Evolutionary conservation across 2,329 filamentous ascomycete species (phyloP).

Genomic region (Phialophora verrucosa): DNA sequence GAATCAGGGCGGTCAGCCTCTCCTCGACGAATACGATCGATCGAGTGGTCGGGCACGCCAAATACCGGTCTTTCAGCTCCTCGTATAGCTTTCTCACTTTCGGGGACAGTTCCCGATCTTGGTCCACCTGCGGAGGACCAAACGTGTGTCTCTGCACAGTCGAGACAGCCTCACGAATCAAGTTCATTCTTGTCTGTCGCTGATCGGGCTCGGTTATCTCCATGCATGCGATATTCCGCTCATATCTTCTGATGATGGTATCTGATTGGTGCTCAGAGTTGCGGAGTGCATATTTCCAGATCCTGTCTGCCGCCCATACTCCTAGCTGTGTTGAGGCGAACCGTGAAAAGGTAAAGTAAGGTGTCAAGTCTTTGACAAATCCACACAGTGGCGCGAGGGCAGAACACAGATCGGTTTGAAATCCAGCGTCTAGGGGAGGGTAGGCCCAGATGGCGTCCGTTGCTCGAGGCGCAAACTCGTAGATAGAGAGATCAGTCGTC

Average conservation of each 20-base stretch:
- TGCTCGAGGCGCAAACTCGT: slow-evolving; percentile 65
- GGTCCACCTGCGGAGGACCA: slow-evolving; percentile 11
- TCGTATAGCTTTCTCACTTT: slow-evolving; percentile 71
- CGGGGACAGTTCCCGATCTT: slow-evolving; percentile 50
- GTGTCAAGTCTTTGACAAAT: slow-evolving; percentile 59
- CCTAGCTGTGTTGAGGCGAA: slow-evolving; percentile 72
- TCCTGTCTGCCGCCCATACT: slow-evolving; percentile 80
- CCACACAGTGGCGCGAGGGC: slow-evolving; percentile 61
- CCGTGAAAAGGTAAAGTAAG: slow-evolving; percentile 65
- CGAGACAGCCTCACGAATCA: slow-evolving; percentile 26
- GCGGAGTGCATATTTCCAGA: slow-evolving; percentile 74
- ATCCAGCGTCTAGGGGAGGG: slow-evolving; percentile 58
- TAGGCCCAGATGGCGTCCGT: slow-evolving; percentile 64
- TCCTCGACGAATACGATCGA: slow-evolving; percentile 90
- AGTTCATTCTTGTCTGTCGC: slow-evolving; percentile 24
- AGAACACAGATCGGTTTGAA: slow-evolving; percentile 69
- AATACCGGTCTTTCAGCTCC: slow-evolving; percentile 69
- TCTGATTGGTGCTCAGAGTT: slow-evolving; percentile 28
- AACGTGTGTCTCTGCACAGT: slow-evolving; percentile 34
- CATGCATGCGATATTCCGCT: slow-evolving; percentile 26
- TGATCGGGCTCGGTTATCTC: slow-evolving; percentile 21
- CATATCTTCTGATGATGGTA: slow-evolving; percentile 27
- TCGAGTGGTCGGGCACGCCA: slow-evolving; percentile 61
- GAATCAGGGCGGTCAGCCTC: slow-evolving; percentile 74
- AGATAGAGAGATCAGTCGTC: slow-evolving; percentile 63